These are phyloP conservation scores for Mycena metata DNA, from an alignment of 768 basidiomycete genomes.

Conservation along the genomic window DNA sequence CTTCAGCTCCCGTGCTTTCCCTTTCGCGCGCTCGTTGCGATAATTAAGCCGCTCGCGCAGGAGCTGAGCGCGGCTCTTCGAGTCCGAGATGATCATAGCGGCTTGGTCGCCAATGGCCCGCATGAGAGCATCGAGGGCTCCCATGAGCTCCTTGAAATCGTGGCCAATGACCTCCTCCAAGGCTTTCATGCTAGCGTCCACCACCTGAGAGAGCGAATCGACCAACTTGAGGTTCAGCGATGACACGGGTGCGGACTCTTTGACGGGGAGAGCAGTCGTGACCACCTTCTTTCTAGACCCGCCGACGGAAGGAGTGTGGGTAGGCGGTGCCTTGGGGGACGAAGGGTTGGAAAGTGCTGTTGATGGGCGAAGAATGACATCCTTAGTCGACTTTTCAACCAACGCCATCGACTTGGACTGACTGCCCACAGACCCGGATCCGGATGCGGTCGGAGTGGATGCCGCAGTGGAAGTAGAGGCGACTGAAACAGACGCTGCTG, in stretches of 20 bases:
- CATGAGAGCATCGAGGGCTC: conserved; percentile 71
- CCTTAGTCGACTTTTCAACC: conserved; percentile 50
- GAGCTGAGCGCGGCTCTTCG: conserved; percentile 61
- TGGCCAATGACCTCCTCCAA: conserved; percentile 59
- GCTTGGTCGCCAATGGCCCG: conserved; percentile 66
- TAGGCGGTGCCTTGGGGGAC: conserved; percentile 11
- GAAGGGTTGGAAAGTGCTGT: conserved; percentile 42
- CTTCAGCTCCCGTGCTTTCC: conserved; percentile 66
- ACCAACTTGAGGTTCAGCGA: conserved; percentile 56
- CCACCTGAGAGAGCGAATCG: conserved; percentile 61
- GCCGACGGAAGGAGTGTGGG: conserved; percentile 11
- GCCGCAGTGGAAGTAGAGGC: conserved; percentile 41
- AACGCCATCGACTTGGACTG: conserved; percentile 37
- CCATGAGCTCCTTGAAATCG: conserved; percentile 69
- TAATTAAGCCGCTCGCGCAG: conserved; percentile 61
- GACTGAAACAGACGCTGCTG: conserved; percentile 49
- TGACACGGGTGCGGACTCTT: conserved; percentile 43
- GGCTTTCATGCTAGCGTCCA: conserved; percentile 63
- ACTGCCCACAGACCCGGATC: conserved; percentile 16
- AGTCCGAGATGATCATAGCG: conserved; percentile 58
- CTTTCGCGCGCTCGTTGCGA: conserved; percentile 66
- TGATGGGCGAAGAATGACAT: conserved; percentile 53
- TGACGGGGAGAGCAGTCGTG: conserved; percentile 41
- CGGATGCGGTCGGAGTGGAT: conserved; percentile 24
- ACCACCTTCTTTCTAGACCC: conserved; percentile 40